Base-by-base conservation (phyloP, 805 yeast genomes). In the Lipomyces chichibuensis region DNA sequence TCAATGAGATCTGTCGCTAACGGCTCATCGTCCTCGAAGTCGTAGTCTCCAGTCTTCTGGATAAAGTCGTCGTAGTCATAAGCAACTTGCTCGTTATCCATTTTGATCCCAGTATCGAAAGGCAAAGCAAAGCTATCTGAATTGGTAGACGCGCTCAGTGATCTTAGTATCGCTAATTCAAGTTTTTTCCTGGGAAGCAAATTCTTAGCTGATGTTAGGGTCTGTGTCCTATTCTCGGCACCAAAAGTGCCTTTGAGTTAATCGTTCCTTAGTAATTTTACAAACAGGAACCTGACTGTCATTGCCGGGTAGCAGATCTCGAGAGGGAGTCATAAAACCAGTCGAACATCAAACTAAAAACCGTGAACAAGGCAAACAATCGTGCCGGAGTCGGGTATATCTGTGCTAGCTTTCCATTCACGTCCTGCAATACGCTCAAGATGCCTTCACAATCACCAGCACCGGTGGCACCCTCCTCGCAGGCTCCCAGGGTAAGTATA, bases 1-100 rank as follows among this genome's bases (percentile, higher is more conserved):
- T 69, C 73, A 54, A 73, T 66, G 55, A 72, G 67, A 57, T 72
- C 69, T 23, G 73, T 69, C 20, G 71, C 71, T 55, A 70, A 56
- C 29, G 74, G 72, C 66, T 70, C 75, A 49, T 72, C 73, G 33
- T 73, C 75, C 55, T 66, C 74, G 53, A 69, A 68, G 33, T 74
- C 75, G 60, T 70, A 73, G 57, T 73, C 75, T 25, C 71, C 74
- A 5, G 74, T 65, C 52, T 66, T 69, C 68, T 68, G 72, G 39
- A 68, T 66, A 57, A 68, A 69, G 53, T 69, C 71, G 39, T 70
- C 72, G 58, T 69, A 69, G 35, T 70, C 72, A 60, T 70, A 70
- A 7, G 71, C 62, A 49, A 67, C 68, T 29, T 58, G 62, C 51
- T 67, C 71, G 64, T 32, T 51, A 33, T 67, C 71, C 71, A 67